Evolutionary conservation across 1,139 yeast genomes (phyloP), one percentile per base, ranked within the genome.

Genomic region (Suhomyces terraborum): DNA sequence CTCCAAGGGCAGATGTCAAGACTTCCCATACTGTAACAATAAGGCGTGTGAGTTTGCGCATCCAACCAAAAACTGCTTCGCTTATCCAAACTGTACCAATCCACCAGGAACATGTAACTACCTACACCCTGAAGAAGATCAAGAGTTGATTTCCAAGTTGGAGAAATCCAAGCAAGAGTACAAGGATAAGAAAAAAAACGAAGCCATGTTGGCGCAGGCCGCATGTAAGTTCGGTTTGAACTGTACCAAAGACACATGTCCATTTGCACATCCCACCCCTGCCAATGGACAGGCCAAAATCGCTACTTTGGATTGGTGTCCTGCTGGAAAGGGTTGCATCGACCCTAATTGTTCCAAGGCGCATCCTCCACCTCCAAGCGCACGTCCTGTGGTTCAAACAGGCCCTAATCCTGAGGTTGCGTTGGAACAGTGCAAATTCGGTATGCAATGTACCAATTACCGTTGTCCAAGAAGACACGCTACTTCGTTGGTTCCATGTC

Each of bases 251-350:
- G 88, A 82, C 46, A 65, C 77, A 48, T 88, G 96, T 67, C 88
- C 89, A 19, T 88, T 83, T 67, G 96, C 91, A 21, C 96, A 88
- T 58, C 96, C 96, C 35, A 87, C 96, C 1, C 94, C 95, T 1
- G 86, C 88, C 12, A 87, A 85, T 61, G 79, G 76, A 45, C 79
- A 77, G 45, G 88, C 89, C 18, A 80, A 81, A 52, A 88, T 88
- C 27, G 69, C 77, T 18, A 75, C 76, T 16, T 67, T 80, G 42
- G 83, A 81, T 50, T 87, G 95, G 95, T 88, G 96, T 67, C 69
- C 82, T 20, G 79, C 72, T 36, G 88, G 87, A 47, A 75, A 82
- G 49, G 63, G 66, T 22, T 88, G 96, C 67, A 55, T 64, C 32
- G 79, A 88, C 58, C 59, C 73, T 1, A 54, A 56, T 14, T 88